These are phyloP conservation scores for Mortierella sp. DNA, from an alignment of 371 early-diverging fungal genomes.

Conservation along the genomic window DNA sequence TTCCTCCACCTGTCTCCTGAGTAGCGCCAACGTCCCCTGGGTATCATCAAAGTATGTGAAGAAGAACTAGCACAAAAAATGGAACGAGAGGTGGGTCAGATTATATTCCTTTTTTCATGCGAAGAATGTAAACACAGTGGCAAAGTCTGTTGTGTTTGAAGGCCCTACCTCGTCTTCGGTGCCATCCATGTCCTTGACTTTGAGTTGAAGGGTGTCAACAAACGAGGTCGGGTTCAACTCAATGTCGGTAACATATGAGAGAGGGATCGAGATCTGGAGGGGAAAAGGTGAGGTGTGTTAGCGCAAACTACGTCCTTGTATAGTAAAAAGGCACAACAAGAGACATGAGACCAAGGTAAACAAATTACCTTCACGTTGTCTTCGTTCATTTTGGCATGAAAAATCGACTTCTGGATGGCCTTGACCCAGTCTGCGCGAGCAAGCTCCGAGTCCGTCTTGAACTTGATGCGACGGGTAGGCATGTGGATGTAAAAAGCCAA, in stretches of 20 bases:
- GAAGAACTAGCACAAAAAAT: neutral
- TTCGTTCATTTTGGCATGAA: slow-evolving; percentile 74
- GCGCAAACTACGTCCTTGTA: neutral
- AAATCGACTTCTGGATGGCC: slow-evolving; percentile 74
- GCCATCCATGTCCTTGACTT: slow-evolving; percentile 72
- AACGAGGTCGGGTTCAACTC: slow-evolving; percentile 68
- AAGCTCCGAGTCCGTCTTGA: slow-evolving; percentile 68
- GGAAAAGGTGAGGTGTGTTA: neutral
- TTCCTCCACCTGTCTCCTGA: neutral
- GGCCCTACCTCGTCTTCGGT: slow-evolving; percentile 70
- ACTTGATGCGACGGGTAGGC: slow-evolving; percentile 64
- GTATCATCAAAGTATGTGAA: slow-evolving; percentile 9
- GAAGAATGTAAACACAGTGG: neutral
- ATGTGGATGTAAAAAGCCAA: slow-evolving; percentile 37
- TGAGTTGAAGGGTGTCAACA: slow-evolving; percentile 67
- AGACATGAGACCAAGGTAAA: neutral
- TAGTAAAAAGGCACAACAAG: neutral
- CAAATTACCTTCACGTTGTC: slow-evolving; percentile 68
- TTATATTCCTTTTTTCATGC: neutral
- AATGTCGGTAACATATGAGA: slow-evolving; percentile 69
- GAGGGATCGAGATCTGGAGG: slow-evolving; percentile 64
- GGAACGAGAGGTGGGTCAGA: neutral
- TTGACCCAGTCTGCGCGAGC: slow-evolving; percentile 59
- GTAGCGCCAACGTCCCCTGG: neutral
- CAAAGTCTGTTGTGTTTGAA: neutral